Base-by-base conservation (phyloP, 352 stramenopile species). In the Phytophthora tentaculata region DNA sequence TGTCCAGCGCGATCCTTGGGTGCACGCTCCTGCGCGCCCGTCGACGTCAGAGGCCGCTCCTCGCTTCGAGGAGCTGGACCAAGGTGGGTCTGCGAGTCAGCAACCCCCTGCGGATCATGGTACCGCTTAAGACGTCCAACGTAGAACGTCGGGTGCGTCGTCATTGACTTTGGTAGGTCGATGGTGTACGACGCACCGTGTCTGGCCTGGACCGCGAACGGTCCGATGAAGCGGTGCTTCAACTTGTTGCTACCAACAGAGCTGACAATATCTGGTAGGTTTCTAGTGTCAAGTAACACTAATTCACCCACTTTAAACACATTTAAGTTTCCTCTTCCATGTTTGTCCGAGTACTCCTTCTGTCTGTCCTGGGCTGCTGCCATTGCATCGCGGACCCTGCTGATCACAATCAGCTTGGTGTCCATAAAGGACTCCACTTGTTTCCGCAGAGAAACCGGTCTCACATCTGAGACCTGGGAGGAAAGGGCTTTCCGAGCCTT, bases 181-280 rank as follows among this genome's bases (percentile, higher is more conserved):
- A 64, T 55, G 19, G 28, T 32, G 28, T 32, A 32, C 28, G 28
- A 32, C 28, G 28, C 28, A 32, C 28, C 28, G 29, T 56, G 29
- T 64, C 32, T 37, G 22, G 1, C 3, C 20, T 20, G 52, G 52
- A 45, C 39, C 22, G 37, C 28, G n/a, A 70, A 70, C 2, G 60
- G 50, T 28, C 55, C 49, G 56, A 74, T 67, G 56, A 62, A 74
- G 23, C 61, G 56, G 12, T 61, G 61, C 45, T 50, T 54, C 52
- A 71, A 5, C 35, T 69, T 69, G 62, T 51, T 63, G 32, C 37
- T 64, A 12, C 37, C 35, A 4, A 45, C 48, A 10, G 32, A 32
- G 22, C 22, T 51, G 28, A 56, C 47, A 14, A 47, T 50, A 17
- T 35, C 49, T 20, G 57, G 35, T 64, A 64, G 23, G 47, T 57